phyloP scores from a whole-genome alignment of 164 flowering plant genomes.

The Taxillus chinensis region DNA sequence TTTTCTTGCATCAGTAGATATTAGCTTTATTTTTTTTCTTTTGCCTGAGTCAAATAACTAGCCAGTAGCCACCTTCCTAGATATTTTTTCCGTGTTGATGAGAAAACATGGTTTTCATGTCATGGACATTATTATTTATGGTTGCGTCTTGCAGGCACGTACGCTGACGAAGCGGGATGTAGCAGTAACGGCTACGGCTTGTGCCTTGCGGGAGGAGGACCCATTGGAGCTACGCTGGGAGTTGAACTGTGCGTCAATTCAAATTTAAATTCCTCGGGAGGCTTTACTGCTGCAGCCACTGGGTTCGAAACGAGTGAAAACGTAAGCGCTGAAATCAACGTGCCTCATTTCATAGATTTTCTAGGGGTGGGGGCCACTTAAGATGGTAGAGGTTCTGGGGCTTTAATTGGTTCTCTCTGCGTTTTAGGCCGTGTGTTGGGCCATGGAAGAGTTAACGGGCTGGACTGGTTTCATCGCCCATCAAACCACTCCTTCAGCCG shows the following conservation, averaged over 20 bases:
- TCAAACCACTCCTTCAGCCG: too few species aligned
- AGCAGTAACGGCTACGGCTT: slow-evolving; percentile 11
- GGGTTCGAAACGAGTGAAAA: slow-evolving; percentile 17
- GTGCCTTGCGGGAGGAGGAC: neutral
- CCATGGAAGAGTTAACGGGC: too few species aligned
- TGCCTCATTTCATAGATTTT: slow-evolving; percentile 39
- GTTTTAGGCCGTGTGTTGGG: neutral
- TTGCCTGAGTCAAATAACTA: too few species aligned
- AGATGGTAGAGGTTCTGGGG: neutral
- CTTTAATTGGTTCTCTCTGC: neutral
- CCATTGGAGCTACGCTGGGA: slow-evolving; percentile 7
- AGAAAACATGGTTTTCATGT: neutral
- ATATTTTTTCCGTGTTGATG: too few species aligned
- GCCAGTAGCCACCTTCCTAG: too few species aligned
- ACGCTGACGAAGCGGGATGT: slow-evolving; percentile 6
- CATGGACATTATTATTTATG: neutral
- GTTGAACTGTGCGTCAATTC: slow-evolving; percentile 20
- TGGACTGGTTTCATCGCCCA: too few species aligned
- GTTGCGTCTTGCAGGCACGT: slow-evolving; percentile 9
- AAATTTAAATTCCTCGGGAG: slow-evolving; percentile 34
- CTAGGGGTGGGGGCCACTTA: slow-evolving; percentile 49
- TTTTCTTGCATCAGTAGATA: too few species aligned
- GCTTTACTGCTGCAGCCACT: slow-evolving; percentile 9
- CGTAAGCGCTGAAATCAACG: too few species aligned
- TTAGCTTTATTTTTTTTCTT: too few species aligned